These are phyloP conservation scores for Fraxinus quadrangulata DNA, from an alignment of 257 asterid genomes.

Conservation along the genomic window DNA sequence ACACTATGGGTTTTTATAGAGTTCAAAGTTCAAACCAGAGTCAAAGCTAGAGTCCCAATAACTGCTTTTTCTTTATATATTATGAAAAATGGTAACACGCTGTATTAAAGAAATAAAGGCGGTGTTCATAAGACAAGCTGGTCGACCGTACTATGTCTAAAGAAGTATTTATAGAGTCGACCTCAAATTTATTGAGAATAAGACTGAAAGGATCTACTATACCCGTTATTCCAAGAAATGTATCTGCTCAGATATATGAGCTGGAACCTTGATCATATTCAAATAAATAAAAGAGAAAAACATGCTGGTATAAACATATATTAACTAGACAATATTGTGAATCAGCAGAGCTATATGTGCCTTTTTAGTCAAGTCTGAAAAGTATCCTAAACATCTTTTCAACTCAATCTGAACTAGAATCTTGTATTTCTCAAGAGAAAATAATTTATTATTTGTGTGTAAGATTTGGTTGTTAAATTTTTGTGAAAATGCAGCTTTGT, in stretches of 20 bases:
- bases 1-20: constrained; percentile 54
- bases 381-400: background rate
- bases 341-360: constrained; percentile 1
- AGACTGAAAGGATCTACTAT: background rate
- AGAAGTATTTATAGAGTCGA: background rate
- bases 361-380: background rate
- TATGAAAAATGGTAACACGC: constrained; percentile 43
- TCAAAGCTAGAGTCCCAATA: constrained; percentile 69
- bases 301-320: constrained; percentile 1
- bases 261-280: background rate
- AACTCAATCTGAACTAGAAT: constrained; percentile 24
- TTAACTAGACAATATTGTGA: constrained; percentile 15
- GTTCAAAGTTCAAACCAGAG: constrained; percentile 53
- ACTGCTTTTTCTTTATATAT: constrained; percentile 35
- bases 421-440: constrained; percentile 20
- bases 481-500: constrained; percentile 27
- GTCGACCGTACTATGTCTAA: background rate
- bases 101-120: constrained; percentile 24
- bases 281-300: constrained; percentile 14
- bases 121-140: background rate
- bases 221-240: too few relatives aligned
- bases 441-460: constrained; percentile 26
- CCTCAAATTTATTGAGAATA: background rate
- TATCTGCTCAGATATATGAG: too few relatives aligned
- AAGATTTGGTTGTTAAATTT: constrained; percentile 29